Conservation (phyloP, 495 filamentous ascomycete species). For the Xanthoparmelia taractica region DNA sequence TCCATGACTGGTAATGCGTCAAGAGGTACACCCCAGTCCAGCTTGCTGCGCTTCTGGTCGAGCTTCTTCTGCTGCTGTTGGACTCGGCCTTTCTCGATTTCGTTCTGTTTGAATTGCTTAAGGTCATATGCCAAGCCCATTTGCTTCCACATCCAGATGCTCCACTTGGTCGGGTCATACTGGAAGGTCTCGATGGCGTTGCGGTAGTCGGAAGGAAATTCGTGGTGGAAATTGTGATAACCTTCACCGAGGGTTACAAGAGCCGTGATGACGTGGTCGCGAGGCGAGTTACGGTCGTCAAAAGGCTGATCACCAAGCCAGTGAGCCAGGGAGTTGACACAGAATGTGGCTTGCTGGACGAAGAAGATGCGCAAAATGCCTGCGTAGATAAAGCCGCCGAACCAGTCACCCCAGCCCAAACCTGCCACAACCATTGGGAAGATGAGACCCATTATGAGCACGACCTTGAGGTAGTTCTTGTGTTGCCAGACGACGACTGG, state of each 20-base stretch:
- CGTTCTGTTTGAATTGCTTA: constrained; percentile 95
- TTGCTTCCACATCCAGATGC: constrained; percentile 90
- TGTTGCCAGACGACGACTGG: constrained; percentile 93
- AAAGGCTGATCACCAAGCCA: constrained; percentile 99
- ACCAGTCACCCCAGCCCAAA: constrained; percentile 82
- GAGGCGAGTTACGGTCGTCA: constrained; percentile 96
- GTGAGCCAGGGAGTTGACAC: constrained; percentile 96
- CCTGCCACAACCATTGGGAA: constrained; percentile 80
- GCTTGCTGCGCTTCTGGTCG: constrained; percentile 82
- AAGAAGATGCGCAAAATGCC: constrained; percentile 96
- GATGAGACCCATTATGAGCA: constrained; percentile 78
- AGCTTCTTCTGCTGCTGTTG: constrained; percentile 99
- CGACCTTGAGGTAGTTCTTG: constrained; percentile 82
- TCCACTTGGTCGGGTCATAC: constrained; percentile 99
- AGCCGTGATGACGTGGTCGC: constrained; percentile 93
- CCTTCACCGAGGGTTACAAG: constrained; percentile 94
- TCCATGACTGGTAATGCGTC: constrained; percentile 92
- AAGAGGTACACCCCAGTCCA: constrained; percentile 94
- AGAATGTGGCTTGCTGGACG: constrained; percentile 99
- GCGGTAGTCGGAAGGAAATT: constrained; percentile 98
- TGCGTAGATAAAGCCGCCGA: constrained; percentile 87
- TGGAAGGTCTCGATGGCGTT: constrained; percentile 98
- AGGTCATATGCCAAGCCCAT: constrained; percentile 89
- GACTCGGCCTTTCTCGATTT: constrained; percentile 97
- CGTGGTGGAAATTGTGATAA: constrained; percentile 96